Conservation (phyloP, 306 rosid genomes). For the Aeschynomene evenia region DNA sequence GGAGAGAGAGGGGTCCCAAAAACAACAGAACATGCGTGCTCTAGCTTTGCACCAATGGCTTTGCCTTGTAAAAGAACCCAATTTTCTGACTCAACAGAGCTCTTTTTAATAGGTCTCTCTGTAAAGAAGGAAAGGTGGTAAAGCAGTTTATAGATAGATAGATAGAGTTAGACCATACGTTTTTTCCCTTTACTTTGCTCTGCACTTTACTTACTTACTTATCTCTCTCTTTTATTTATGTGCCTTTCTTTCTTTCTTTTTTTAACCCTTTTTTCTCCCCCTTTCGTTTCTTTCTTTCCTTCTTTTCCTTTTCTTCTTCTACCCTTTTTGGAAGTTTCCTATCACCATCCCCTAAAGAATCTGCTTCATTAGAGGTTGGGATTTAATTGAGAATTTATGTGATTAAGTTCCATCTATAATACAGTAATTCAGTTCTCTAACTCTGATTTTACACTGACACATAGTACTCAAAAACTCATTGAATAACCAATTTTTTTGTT, state of each 20-base stretch:
- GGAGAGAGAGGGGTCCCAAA: conserved; percentile 44
- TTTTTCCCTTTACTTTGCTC: conserved; percentile 35
- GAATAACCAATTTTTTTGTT: not conserved
- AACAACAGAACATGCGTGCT: conserved; percentile 58
- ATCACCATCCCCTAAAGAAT: conserved; percentile 42
- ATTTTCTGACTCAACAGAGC: conserved; percentile 46
- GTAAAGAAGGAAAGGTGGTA: conserved; percentile 31
- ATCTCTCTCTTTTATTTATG: conserved; percentile 27
- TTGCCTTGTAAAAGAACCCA: conserved; percentile 64
- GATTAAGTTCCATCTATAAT: no score
- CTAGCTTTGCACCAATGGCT: conserved; percentile 46
- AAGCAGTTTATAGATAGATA: no score
- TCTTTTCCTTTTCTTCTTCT: conserved; percentile 31
- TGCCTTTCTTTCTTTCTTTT: conserved; percentile 48
- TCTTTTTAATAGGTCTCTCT: conserved; percentile 42
- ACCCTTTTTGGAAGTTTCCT: conserved; percentile 82
- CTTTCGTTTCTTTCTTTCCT: conserved; percentile 33
- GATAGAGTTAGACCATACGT: conserved; percentile 39
- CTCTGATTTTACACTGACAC: not conserved
- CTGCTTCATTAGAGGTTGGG: no score
- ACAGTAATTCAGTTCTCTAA: no score
- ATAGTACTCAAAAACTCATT: not conserved
- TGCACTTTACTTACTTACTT: not conserved
- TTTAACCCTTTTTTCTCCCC: conserved; percentile 38
- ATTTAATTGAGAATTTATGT: no score